These are phyloP conservation scores for Lolium rigidum DNA, from an alignment of 176 grass and related monocot species.

Conservation along the genomic window DNA sequence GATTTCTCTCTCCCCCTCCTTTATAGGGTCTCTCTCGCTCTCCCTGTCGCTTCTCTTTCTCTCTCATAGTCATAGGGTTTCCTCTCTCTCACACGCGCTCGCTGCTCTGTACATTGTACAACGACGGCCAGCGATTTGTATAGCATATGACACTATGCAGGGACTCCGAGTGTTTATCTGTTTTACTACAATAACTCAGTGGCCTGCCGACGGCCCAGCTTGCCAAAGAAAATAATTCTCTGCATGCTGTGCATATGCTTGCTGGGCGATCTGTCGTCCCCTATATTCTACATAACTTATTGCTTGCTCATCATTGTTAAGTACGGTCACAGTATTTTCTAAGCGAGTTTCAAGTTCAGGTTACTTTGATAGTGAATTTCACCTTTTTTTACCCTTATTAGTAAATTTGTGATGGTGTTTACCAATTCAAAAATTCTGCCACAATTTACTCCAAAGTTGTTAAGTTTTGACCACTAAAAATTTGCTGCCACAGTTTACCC, in stretches of 20 bases:
- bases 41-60: conserved; percentile 42
- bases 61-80: conserved; percentile 33
- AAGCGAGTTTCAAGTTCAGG: background rate
- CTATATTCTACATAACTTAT: background rate
- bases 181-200: conserved; percentile 32
- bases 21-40: conserved; percentile 41
- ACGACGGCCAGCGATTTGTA: conserved; percentile 3
- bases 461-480: no score
- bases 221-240: conserved; percentile 41
- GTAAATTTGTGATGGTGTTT: background rate
- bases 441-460: background rate
- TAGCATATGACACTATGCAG: conserved; percentile 22
- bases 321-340: background rate
- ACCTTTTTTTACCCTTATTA: background rate
- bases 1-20: conserved; percentile 63
- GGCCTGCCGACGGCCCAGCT: conserved; percentile 23
- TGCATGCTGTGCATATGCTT: background rate
- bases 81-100: background rate
- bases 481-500: no score
- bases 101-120: conserved; percentile 31
- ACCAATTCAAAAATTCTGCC: background rate
- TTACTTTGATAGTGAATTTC: background rate
- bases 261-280: background rate
- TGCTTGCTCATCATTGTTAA: conserved; percentile 30
- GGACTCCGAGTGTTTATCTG: conserved; percentile 36